These are phyloP conservation scores for Tylopilus subfusipes DNA, from an alignment of 768 basidiomycete species.

Conservation along the genomic window DNA sequence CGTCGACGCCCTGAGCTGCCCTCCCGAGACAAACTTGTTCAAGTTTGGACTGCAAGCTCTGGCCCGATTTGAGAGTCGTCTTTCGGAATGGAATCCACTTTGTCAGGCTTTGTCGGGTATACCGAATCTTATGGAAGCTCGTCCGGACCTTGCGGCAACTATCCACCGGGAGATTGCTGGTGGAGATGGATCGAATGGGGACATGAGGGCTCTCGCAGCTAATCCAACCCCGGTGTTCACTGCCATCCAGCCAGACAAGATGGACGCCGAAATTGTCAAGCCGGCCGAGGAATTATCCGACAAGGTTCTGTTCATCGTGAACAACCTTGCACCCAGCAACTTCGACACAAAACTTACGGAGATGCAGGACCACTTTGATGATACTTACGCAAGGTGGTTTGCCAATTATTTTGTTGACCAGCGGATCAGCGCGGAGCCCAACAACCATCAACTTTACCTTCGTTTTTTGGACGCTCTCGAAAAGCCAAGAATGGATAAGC, in stretches of 20 bases:
- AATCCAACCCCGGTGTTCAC: slow-evolving; percentile 63
- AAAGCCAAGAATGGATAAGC: slow-evolving; percentile 58
- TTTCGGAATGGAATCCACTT: slow-evolving; percentile 89
- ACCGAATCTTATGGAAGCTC: slow-evolving; percentile 78
- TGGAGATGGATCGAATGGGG: slow-evolving; percentile 42
- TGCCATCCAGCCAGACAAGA: slow-evolving; percentile 68
- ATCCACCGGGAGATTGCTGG: slow-evolving; percentile 69
- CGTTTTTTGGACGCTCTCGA: slow-evolving; percentile 87
- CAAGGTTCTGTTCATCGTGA: slow-evolving; percentile 95
- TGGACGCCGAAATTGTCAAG: slow-evolving; percentile 57
- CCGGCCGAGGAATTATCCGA: slow-evolving; percentile 90
- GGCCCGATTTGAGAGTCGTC: slow-evolving; percentile 77
- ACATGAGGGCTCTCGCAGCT: slow-evolving; percentile 34
- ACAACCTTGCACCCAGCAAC: slow-evolving; percentile 93
- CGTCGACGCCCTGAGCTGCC: slow-evolving; percentile 86
- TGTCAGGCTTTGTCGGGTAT: slow-evolving; percentile 88
- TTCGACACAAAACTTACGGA: slow-evolving; percentile 85
- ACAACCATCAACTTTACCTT: slow-evolving; percentile 94
- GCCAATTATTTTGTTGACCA: slow-evolving; percentile 97
- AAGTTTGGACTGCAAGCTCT: slow-evolving; percentile 94
- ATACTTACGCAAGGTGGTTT: slow-evolving; percentile 89
- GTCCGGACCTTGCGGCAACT: slow-evolving; percentile 73
- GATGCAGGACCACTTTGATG: slow-evolving; percentile 81
- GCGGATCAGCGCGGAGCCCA: slow-evolving; percentile 92
- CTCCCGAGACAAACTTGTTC: slow-evolving; percentile 90